A percentile compares a stretch with the other conserved stretches of the same genome.
Evolutionary conservation across 2,329 filamentous ascomycete species (phyloP).

Genomic region (Chaetomiaceae sp.): DNA sequence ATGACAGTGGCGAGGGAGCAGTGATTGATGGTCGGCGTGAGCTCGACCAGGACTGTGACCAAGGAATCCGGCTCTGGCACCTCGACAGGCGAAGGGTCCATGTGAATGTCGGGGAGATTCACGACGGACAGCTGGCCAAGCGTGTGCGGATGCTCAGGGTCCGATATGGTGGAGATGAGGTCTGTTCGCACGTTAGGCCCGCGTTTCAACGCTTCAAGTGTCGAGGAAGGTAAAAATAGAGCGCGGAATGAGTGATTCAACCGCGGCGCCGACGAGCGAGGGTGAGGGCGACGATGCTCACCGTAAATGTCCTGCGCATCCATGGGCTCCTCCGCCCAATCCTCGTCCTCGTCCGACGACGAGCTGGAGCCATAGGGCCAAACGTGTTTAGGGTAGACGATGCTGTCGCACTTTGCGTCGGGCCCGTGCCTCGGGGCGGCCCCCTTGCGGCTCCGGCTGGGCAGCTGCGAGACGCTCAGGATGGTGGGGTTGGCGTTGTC

Average conservation of each 20-base stretch:
- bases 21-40: conserved; percentile 95
- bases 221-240: conserved; percentile 17
- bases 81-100: conserved; percentile 57
- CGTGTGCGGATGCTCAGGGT: conserved; percentile 93
- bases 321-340: conserved; percentile 63
- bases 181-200: conserved; percentile 50
- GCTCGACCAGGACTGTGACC: conserved; percentile 74
- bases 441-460: conserved; percentile 62
- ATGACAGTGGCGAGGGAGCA: conserved; percentile 96
- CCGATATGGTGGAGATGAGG: conserved; percentile 87
- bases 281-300: conserved; percentile 33
- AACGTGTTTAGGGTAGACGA: conserved; percentile 41
- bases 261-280: background rate
- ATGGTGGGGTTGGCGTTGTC: conserved; percentile 93
- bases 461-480: conserved; percentile 79
- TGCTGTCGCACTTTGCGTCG: conserved; percentile 41
- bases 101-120: conserved; percentile 87
- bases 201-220: background rate
- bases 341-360: conserved; percentile 31
- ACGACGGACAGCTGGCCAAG: conserved; percentile 91
- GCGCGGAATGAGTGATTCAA: background rate
- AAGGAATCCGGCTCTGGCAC: conserved; percentile 47
- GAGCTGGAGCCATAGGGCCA: conserved; percentile 34
- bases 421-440: conserved; percentile 41
- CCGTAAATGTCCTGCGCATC: conserved; percentile 97